Evolutionary conservation across 257 asterid species (phyloP).

Genomic region (Nicotiana undulata): DNA sequence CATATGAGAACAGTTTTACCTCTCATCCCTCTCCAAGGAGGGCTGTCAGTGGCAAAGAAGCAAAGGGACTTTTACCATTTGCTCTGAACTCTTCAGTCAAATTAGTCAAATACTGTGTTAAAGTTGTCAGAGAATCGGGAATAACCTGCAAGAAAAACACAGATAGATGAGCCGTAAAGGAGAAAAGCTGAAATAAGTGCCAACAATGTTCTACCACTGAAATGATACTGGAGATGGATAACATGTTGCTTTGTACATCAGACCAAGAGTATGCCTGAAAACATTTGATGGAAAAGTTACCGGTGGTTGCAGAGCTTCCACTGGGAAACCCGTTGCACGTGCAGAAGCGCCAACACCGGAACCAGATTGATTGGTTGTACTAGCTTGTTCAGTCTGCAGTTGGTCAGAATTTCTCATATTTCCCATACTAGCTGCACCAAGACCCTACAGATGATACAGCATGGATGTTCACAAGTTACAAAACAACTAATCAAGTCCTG

Average conservation of each 20-base stretch:
- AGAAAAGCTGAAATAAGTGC: background rate
- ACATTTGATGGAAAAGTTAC: constrained; percentile 29
- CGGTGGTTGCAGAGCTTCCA: constrained; percentile 66
- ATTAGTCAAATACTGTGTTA: constrained; percentile 57
- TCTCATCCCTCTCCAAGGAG: background rate
- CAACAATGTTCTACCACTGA: background rate
- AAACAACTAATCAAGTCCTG: background rate
- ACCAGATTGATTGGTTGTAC: constrained; percentile 28
- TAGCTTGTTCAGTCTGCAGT: constrained; percentile 44
- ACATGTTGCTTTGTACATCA: background rate
- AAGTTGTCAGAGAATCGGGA: constrained; percentile 80
- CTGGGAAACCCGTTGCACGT: constrained; percentile 23
- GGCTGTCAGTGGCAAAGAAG: background rate
- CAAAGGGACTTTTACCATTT: constrained; percentile 42
- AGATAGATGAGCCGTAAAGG: background rate
- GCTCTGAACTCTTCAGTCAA: constrained; percentile 65
- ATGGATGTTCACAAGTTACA: background rate
- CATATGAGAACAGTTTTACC: constrained; percentile 3
- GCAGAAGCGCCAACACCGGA: constrained; percentile 12
- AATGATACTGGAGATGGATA: background rate
- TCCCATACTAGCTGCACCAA: constrained; percentile 18
- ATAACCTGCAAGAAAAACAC: constrained; percentile 43
- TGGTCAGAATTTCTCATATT: constrained; percentile 39
- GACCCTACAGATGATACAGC: background rate
- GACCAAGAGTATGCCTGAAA: background rate